phyloP scores from a whole-genome alignment of 306 rosid genomes.

The Pachyrhizus erosus region DNA sequence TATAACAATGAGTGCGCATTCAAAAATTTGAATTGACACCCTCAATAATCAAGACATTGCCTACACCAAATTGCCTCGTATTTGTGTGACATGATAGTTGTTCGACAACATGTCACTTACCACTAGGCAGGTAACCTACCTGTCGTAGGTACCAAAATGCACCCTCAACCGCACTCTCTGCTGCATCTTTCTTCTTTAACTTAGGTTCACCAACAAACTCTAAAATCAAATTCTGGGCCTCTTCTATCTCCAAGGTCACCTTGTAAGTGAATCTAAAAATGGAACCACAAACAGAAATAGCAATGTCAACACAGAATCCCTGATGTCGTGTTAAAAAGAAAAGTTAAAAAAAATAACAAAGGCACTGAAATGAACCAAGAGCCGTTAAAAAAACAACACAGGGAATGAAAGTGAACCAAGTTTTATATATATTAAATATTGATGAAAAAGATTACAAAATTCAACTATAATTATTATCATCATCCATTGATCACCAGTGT shows the following conservation, averaged over 20 bases:
- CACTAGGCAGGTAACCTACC: constrained; percentile 51
- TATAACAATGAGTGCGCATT: background rate
- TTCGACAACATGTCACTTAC: constrained; percentile 12
- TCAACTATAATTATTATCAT: background rate
- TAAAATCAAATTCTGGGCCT: constrained; percentile 50
- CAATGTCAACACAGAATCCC: constrained; percentile 22
- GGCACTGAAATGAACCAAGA: background rate
- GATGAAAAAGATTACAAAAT: background rate
- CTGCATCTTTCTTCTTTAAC: constrained; percentile 73
- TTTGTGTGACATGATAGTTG: constrained; percentile 4
- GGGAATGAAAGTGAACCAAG: background rate
- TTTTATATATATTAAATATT: background rate
- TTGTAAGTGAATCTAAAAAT: constrained; percentile 70
- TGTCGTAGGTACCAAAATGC: constrained; percentile 78
- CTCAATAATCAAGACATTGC: background rate
- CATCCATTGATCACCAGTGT: background rate
- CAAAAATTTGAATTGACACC: constrained; percentile 20
- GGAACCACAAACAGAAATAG: constrained; percentile 6
- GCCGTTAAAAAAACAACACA: background rate
- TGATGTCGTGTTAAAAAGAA: background rate
- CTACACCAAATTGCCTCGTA: background rate
- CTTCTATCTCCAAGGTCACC: constrained; percentile 72
- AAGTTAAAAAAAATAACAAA: background rate
- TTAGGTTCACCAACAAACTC: constrained; percentile 66
- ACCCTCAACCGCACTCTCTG: constrained; percentile 85